These are phyloP conservation scores for Chrysoporthe deuterocubensis DNA, from an alignment of 2,329 filamentous ascomycete species.

Conservation along the genomic window DNA sequence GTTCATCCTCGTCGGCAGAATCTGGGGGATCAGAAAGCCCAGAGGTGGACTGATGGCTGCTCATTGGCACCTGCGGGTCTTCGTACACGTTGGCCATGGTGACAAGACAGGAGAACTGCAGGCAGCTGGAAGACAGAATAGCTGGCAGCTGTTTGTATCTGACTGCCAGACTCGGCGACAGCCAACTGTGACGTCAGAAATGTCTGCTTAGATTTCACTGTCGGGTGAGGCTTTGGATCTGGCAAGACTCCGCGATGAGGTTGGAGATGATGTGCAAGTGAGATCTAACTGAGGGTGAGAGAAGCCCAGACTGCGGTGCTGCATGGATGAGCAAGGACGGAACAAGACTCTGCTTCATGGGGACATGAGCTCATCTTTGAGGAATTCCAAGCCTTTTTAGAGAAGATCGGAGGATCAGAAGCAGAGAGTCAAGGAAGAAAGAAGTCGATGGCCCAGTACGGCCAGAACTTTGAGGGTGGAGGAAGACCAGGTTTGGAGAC, in stretches of 20 bases:
- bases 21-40: constrained; percentile 23
- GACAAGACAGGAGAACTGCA: background rate
- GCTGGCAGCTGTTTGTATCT: background rate
- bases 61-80: constrained; percentile 6
- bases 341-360: background rate
- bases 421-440: background rate
- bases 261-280: background rate
- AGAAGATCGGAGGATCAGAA: background rate
- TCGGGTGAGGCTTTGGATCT: background rate
- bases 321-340: background rate
- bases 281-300: background rate
- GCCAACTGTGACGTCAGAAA: background rate
- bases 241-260: background rate
- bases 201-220: background rate
- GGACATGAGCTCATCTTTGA: background rate
- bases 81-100: constrained; percentile 10
- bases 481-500: background rate
- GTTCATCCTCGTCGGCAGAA: constrained; percentile 13
- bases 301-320: background rate
- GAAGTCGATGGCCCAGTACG: background rate
- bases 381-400: background rate
- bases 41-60: constrained; percentile 21
- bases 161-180: too few relatives aligned
- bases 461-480: background rate
- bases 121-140: background rate